Evolutionary conservation across 1,284 basidiomycete genomes (phyloP).

Genomic region (Cystobasidium pallidum): DNA sequence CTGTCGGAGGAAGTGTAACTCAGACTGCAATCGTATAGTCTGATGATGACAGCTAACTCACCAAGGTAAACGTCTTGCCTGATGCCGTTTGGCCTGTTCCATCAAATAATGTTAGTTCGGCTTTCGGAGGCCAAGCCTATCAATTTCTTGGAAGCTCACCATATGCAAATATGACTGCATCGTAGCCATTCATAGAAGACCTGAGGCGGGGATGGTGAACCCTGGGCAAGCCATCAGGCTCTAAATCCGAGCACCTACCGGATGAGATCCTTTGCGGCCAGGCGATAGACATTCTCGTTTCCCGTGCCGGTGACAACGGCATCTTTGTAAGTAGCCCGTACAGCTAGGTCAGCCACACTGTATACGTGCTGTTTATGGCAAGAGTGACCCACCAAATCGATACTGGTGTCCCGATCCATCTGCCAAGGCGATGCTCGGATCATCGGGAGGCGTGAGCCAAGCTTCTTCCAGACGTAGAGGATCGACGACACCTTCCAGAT

Average conservation of each 20-base stretch:
- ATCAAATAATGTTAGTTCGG: slow-evolving; percentile 3
- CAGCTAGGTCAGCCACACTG: slow-evolving; percentile 41
- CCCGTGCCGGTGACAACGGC: slow-evolving; percentile 77
- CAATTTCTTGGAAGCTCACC: slow-evolving; percentile 61
- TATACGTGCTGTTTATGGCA: not conserved
- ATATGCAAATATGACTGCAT: slow-evolving; percentile 91
- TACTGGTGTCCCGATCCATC: slow-evolving; percentile 62
- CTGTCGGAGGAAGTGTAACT: slow-evolving; percentile 49
- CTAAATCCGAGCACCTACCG: slow-evolving; percentile 56
- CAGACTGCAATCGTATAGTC: not conserved
- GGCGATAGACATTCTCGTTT: slow-evolving; percentile 82
- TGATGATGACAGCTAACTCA: slow-evolving; percentile 53
- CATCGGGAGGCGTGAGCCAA: slow-evolving; percentile 39
- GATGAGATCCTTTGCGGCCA: slow-evolving; percentile 82
- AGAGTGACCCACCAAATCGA: slow-evolving; percentile 60
- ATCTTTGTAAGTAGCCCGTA: slow-evolving; percentile 60
- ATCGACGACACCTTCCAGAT: slow-evolving; percentile 38
- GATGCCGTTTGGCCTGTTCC: slow-evolving; percentile 69
- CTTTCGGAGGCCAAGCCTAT: slow-evolving; percentile 44
- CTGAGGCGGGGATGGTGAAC: too few species aligned
- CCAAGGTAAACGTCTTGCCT: slow-evolving; percentile 90
- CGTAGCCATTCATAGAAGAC: slow-evolving; percentile 83
- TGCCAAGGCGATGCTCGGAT: slow-evolving; percentile 37
- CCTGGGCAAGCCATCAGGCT: not conserved
- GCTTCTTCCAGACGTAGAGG: slow-evolving; percentile 44